A percentile compares a stretch with the other conserved stretches of the same genome.
These are phyloP conservation scores for Kazachstania kunashirensis DNA, from an alignment of 805 yeast species.

Conservation along the genomic window DNA sequence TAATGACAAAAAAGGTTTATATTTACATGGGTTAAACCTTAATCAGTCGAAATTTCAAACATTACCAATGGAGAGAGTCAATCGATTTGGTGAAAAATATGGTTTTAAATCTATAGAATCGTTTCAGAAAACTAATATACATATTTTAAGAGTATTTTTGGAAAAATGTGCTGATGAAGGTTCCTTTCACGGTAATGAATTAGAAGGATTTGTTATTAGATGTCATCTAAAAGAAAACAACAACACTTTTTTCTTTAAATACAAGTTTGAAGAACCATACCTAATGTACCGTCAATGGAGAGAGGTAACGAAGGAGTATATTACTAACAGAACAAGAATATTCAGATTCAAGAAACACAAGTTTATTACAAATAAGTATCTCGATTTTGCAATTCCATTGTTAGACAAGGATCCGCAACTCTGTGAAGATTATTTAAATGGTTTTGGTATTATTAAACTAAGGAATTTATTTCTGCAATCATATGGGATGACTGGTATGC, in stretches of 20 bases:
- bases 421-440: slow-evolving; percentile 37
- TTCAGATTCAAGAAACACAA: slow-evolving; percentile 42
- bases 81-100: slow-evolving; percentile 49
- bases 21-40: slow-evolving; percentile 77
- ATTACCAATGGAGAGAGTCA: slow-evolving; percentile 49
- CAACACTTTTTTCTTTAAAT: slow-evolving; percentile 73
- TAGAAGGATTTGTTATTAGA: slow-evolving; percentile 91
- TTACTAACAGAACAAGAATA: slow-evolving; percentile 30
- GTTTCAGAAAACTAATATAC: slow-evolving; percentile 32
- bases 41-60: slow-evolving; percentile 61
- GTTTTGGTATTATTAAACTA: slow-evolving; percentile 65
- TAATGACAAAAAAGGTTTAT: slow-evolving; percentile 63
- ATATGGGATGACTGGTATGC: slow-evolving; percentile 48
- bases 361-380: slow-evolving; percentile 53
- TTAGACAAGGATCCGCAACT: slow-evolving; percentile 42
- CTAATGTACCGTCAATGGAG: slow-evolving; percentile 83
- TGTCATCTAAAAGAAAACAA: slow-evolving; percentile 32
- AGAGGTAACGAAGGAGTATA: slow-evolving; percentile 63
- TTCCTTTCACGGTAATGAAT: slow-evolving; percentile 55
- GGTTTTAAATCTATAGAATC: slow-evolving; percentile 61
- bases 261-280: slow-evolving; percentile 92
- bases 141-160: slow-evolving; percentile 41
- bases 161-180: slow-evolving; percentile 56
- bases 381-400: slow-evolving; percentile 53
- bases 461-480: slow-evolving; percentile 54